Evolutionary conservation across 1,284 basidiomycete genomes (phyloP), one percentile per base, ranked within the genome.

Genomic region (Entoloma clypeatum): DNA sequence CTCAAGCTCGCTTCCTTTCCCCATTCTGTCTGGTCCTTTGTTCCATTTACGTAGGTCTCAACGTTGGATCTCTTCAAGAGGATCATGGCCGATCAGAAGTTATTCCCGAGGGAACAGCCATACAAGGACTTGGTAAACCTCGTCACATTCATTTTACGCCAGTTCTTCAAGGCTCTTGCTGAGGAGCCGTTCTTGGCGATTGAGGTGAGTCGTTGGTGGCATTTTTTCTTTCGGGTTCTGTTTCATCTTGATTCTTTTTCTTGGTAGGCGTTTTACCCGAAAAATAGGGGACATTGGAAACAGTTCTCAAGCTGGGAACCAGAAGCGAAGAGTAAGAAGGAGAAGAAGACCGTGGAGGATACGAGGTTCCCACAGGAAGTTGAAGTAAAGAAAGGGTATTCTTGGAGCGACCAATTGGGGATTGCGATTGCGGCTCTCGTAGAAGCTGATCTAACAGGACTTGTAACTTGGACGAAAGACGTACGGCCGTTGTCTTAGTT

Each of bases 321-420:
- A n/a, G 82, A 81, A 47, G 63, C 64, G 48, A 81, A 71, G 65
- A 62, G 59, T 52, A 72, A 61, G 59, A 69, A 53, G 47, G 51
- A 62, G 58, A 53, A 57, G 53, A 72, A 64, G 29, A 53, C 57
- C 29, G 62, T 63, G 44, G 71, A 75, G 48, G 72, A 77, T 47
- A 60, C 63, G 40, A 62, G 66, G 23, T 72, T 73, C 55, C 72
- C 77, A 29, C 75, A 60, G 13, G 92, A 95, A 42, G 75, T 96
- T 25, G 72, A 81, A 51, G 81, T 95, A 48, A 87, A 90, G 69
- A 87, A 89, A 53, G 91, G 90, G 8, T 86, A 86, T 61, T 80
- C 85, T n/a, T 87, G 85, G 81, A 91, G 82, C 53, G 85, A 95
- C 58, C 82, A 95, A 61, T 71, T 97, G 40, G 92, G 87, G 5